Conservation (phyloP, 2,329 filamentous ascomycete species). For the Decorospora gaudefroyi region DNA sequence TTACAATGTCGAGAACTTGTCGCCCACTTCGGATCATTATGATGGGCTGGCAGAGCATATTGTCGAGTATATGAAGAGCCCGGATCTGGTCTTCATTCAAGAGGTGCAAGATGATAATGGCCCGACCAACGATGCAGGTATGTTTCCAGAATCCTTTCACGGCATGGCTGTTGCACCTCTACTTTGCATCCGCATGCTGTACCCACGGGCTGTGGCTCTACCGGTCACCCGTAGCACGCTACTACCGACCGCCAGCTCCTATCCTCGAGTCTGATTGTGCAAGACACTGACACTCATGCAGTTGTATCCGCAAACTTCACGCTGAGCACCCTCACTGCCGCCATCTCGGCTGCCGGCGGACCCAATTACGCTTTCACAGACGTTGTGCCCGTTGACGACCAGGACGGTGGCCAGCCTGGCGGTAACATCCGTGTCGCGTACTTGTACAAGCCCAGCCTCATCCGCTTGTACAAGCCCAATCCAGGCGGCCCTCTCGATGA, state of each 20-base stretch:
- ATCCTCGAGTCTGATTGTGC: not conserved
- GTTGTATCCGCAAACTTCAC: constrained; percentile 63
- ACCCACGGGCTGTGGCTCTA: not conserved
- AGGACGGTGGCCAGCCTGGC: constrained; percentile 69
- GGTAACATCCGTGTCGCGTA: constrained; percentile 74
- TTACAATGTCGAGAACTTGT: constrained; percentile 73
- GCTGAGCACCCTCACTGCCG: constrained; percentile 59
- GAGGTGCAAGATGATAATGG: constrained; percentile 72
- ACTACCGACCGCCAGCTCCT: not conserved
- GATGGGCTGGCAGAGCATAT: constrained; percentile 67
- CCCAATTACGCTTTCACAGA: constrained; percentile 63
- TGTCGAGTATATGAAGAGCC: constrained; percentile 64
- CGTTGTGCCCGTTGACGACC: constrained; percentile 62
- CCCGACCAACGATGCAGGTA: constrained; percentile 61
- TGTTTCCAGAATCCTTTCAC: constrained; percentile 25
- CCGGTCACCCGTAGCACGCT: not conserved
- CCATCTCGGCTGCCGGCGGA: constrained; percentile 57
- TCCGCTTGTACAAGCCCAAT: constrained; percentile 64
- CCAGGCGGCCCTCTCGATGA: constrained; percentile 60
- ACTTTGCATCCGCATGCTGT: not conserved
- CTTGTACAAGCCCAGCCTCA: constrained; percentile 65
- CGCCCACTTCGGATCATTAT: constrained; percentile 60
- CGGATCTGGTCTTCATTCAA: constrained; percentile 70
- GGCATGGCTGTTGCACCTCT: not conserved
- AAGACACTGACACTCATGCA: constrained; percentile 15